phyloP scores from a whole-genome alignment of 805 yeast genomes.

The Myxozyma melibiosi region DNA sequence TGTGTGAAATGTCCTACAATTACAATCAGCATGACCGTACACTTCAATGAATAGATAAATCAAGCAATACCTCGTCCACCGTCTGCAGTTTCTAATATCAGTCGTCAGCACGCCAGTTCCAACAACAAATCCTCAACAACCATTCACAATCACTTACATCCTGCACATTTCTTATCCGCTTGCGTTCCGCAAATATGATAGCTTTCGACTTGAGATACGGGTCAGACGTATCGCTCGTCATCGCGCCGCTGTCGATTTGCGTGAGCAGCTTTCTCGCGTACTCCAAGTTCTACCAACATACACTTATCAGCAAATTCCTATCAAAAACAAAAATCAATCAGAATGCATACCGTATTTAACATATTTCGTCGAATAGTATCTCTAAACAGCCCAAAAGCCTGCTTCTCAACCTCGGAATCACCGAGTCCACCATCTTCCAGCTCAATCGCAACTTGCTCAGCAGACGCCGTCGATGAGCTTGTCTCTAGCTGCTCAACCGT shows the following conservation, averaged over 20 bases:
- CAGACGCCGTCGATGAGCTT: neutral
- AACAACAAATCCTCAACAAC: neutral
- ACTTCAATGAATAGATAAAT: neutral
- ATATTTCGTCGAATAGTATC: conserved; percentile 24
- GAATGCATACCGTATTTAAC: conserved; percentile 13
- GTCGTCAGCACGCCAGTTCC: neutral
- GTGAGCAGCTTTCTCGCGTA: conserved; percentile 28
- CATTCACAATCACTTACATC: conserved; percentile 17
- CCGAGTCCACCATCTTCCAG: neutral
- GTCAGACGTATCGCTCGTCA: neutral
- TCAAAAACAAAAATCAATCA: neutral
- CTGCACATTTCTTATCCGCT: conserved; percentile 26
- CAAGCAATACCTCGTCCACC: conserved; percentile 14
- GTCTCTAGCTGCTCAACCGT: conserved; percentile 12
- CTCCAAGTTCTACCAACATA: conserved; percentile 20
- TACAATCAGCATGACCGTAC: neutral
- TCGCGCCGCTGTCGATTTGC: conserved; percentile 15
- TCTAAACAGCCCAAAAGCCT: conserved; percentile 8
- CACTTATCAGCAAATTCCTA: neutral
- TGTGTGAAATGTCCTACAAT: neutral
- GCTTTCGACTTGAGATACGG: conserved; percentile 8
- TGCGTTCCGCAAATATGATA: conserved; percentile 19
- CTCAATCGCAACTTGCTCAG: neutral
- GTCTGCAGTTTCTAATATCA: conserved; percentile 17
- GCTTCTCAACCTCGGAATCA: neutral